These are phyloP conservation scores for Acanthamoeba lenticulata DNA, from an alignment of 208 protist genomes.

Conservation along the genomic window DNA sequence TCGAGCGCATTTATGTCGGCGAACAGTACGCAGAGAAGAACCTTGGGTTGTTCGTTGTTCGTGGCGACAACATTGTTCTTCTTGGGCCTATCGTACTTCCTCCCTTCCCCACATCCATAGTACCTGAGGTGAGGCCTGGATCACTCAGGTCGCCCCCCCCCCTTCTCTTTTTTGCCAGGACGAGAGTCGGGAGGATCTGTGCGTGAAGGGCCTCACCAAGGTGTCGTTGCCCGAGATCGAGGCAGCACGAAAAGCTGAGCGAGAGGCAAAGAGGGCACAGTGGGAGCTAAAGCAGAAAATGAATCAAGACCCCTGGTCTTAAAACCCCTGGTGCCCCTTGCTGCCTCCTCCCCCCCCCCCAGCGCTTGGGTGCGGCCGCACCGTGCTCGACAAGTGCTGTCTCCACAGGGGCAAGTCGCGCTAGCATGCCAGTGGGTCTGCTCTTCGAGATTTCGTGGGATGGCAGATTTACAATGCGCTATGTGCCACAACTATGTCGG, in stretches of 20 bases:
- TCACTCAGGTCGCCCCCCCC: too few relatives aligned
- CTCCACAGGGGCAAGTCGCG: too few relatives aligned
- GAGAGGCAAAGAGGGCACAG: slow-evolving; percentile 34
- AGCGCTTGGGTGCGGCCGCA: too few relatives aligned
- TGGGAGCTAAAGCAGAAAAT: slow-evolving; percentile 43
- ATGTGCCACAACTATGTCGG: too few relatives aligned
- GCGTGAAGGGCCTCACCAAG: background rate
- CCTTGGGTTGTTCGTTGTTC: slow-evolving; percentile 79
- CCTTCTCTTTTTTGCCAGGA: background rate
- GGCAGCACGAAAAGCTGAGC: slow-evolving; percentile 54
- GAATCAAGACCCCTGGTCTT: slow-evolving; percentile 18
- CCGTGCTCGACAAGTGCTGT: too few relatives aligned
- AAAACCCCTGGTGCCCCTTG: background rate
- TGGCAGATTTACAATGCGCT: too few relatives aligned
- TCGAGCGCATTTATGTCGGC: slow-evolving; percentile 80
- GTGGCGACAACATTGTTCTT: slow-evolving; percentile 83
- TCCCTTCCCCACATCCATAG: background rate
- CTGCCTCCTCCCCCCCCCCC: too few relatives aligned
- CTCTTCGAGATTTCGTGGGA: too few relatives aligned
- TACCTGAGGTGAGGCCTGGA: too few relatives aligned
- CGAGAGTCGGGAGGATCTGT: background rate
- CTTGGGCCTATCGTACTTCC: slow-evolving; percentile 75
- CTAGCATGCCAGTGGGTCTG: too few relatives aligned
- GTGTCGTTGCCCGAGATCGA: slow-evolving; percentile 29
- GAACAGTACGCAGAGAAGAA: slow-evolving; percentile 76